Percentiles rank a stretch among this genome's conserved stretches.
Conservation (phyloP, 306 rosid species). For the Lathyrus tuberosus region DNA sequence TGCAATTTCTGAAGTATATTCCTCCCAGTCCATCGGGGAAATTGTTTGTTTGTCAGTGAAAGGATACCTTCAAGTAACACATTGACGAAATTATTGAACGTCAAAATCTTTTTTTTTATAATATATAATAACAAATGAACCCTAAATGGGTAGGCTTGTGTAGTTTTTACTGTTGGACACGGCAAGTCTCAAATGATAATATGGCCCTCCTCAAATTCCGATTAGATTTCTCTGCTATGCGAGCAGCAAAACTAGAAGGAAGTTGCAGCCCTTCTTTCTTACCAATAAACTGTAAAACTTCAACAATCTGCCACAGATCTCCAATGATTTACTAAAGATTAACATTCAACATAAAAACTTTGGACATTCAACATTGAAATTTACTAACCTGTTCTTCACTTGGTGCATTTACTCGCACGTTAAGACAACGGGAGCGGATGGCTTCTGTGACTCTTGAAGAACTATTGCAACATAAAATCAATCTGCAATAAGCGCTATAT, state of each 20-base stretch:
- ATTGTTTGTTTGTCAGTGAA: slow-evolving; percentile 72
- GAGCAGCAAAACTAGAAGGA: slow-evolving; percentile 76
- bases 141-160: slow-evolving; percentile 19
- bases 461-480: slow-evolving; percentile 90
- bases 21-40: slow-evolving; percentile 97
- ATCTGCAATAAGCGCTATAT: slow-evolving; percentile 87
- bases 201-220: slow-evolving; percentile 85
- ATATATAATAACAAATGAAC: too few relatives aligned
- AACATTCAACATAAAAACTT: neutral
- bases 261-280: slow-evolving; percentile 85
- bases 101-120: too few relatives aligned
- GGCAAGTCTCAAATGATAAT: slow-evolving; percentile 86
- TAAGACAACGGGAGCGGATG: slow-evolving; percentile 91
- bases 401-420: slow-evolving; percentile 83
- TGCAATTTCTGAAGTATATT: slow-evolving; percentile 81
- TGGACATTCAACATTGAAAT: neutral
- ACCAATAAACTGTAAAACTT: slow-evolving; percentile 73
- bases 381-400: slow-evolving; percentile 71
- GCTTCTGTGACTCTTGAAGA: slow-evolving; percentile 98
- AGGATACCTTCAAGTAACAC: slow-evolving; percentile 72
- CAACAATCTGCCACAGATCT: slow-evolving; percentile 61
- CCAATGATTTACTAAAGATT: slow-evolving; percentile 8
- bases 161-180: slow-evolving; percentile 83
- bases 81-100: too few relatives aligned
- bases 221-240: slow-evolving; percentile 81